Evolutionary conservation across 1,284 basidiomycete genomes (phyloP), one percentile per base, ranked within the genome.

Genomic region (Leccinum laetum): DNA sequence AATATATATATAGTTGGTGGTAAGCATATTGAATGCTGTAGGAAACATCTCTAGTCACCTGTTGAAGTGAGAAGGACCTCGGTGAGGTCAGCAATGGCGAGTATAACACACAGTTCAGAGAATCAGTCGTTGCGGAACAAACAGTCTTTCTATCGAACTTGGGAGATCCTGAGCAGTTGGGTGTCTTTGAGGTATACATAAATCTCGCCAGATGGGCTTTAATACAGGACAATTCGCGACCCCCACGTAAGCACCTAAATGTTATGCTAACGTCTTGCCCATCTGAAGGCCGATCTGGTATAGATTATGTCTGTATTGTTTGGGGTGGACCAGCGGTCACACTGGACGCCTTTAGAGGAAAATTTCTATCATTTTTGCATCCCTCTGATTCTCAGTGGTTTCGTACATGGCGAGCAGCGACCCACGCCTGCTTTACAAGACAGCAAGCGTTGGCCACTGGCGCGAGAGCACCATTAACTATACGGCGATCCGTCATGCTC

Each of bases 1-100:
- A 80, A 67, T 71, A 73, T 37, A 67, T 79, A 7, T 82, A 79
- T 67, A 82, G 80, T 59, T 68, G 73, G 66, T 76, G 75, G 81
- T 79, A 68, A 61, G 62, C n/a, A 1, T 49, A 32, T 60, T 52
- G 35, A 8, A 24, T 14, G 13, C 8, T 37, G 44, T n/a, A 9
- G 16, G 18, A 2, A 58, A 55, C 14, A 0, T 46, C 39, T 46
- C 13, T 63, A 10, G 69, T 11, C 29, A 44, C 5, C 39, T 39
- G 0, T 61, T 14, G 13, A 56, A 68, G 79, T 29, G 62, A 72
- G 66, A 80, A 80, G 62, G 78, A 79, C 26, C 26, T 26, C 26
- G 1, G 26, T 26, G 26, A 26, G 26, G 26, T 52, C 58, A 16
- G 8, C 13, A 53, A 29, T n/a, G 24, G 13, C 2, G n/a, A 13